These are phyloP conservation scores for Leavenworthia alabamica DNA, from an alignment of 345 rosid genomes.

Conservation along the genomic window DNA sequence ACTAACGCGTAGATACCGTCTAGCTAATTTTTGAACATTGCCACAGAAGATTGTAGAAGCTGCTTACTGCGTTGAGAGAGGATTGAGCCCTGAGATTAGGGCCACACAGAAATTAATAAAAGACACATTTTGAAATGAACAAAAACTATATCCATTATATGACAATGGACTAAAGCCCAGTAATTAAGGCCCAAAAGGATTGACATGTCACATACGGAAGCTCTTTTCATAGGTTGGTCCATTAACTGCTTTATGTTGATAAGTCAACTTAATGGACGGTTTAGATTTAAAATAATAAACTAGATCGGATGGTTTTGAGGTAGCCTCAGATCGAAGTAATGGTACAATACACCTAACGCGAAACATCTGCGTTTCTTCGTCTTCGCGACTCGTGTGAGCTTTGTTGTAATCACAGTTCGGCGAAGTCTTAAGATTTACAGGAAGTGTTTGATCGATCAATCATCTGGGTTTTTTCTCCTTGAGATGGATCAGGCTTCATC, in stretches of 20 bases:
- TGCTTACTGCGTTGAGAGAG: no score
- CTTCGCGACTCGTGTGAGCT: constrained; percentile 17
- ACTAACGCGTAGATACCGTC: no score
- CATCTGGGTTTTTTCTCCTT: neutral
- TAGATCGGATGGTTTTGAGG: constrained; percentile 8
- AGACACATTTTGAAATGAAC: no score
- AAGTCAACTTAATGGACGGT: constrained; percentile 9
- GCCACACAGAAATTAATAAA: no score
- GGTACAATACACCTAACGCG: constrained; percentile 26
- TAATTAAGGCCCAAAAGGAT: no score
- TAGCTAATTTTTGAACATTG: no score
- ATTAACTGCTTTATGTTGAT: neutral
- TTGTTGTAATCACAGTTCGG: constrained; percentile 1
- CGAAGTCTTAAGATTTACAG: neutral
- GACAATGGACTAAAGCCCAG: no score
- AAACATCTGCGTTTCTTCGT: constrained; percentile 20
- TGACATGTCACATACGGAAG: no score
- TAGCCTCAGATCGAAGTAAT: neutral
- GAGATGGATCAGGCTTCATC: constrained; percentile 33
- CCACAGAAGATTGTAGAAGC: no score
- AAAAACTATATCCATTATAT: no score
- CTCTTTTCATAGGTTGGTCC: neutral
- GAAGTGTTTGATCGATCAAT: neutral
- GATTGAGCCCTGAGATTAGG: no score
- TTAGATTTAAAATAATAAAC: neutral